Conservation (phyloP, 495 filamentous ascomycete genomes). For the Xylaria scruposa region DNA sequence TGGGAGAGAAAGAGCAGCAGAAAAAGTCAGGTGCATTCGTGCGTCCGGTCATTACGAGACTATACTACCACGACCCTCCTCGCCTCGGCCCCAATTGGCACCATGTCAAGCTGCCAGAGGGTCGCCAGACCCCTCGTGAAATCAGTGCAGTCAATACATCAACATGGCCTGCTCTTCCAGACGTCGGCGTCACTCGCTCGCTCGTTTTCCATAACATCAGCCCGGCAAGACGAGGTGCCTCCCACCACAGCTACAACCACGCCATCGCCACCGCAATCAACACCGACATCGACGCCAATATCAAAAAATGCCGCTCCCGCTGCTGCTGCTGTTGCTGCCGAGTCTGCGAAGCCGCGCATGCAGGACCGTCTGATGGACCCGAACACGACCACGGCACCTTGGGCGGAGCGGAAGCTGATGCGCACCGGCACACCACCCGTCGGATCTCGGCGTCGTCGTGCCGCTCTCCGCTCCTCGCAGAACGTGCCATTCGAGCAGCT, state of each 20-base stretch:
- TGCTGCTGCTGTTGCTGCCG: background rate
- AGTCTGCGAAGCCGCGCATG: conserved; percentile 29
- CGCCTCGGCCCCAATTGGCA: conserved; percentile 34
- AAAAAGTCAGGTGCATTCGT: conserved; percentile 15
- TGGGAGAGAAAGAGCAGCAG: background rate
- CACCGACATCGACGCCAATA: background rate
- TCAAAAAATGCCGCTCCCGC: background rate
- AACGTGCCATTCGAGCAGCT: conserved; percentile 89
- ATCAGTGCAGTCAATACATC: conserved; percentile 68
- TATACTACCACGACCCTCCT: background rate
- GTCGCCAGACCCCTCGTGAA: conserved; percentile 70
- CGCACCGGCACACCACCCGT: conserved; percentile 65
- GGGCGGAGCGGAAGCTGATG: conserved; percentile 65
- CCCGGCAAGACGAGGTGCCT: conserved; percentile 47
- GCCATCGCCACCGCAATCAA: conserved; percentile 19
- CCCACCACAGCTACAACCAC: conserved; percentile 36
- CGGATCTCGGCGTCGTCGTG: conserved; percentile 84
- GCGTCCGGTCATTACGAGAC: background rate
- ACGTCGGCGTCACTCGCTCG: conserved; percentile 47
- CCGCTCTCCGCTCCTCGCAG: conserved; percentile 69
- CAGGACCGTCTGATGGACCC: conserved; percentile 39
- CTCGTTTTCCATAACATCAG: conserved; percentile 53
- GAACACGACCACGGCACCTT: conserved; percentile 48
- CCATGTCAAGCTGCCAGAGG: conserved; percentile 74
- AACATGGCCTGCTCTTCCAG: conserved; percentile 42